Evolutionary conservation across 371 early-diverging fungal species (phyloP), one percentile per base, ranked within the genome.

Genomic region (Mucor racemosus): DNA sequence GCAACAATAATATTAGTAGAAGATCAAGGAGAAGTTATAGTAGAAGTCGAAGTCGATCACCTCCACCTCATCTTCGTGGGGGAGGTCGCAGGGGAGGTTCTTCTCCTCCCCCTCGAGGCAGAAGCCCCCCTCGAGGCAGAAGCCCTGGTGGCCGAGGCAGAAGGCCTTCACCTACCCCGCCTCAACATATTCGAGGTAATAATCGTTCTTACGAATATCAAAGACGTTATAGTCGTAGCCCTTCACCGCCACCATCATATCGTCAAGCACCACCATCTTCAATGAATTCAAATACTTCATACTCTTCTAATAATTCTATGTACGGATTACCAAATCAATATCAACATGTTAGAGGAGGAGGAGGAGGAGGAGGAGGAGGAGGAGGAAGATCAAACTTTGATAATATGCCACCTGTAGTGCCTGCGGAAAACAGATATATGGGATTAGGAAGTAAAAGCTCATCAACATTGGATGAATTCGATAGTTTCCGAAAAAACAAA

Each of bases 401-500:
- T 6, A 53, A 26, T 31, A 5, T 26, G 26, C 53, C 53, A 21
- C 11, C 35, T 31, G 19, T n/a, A 34, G 53, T 56, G 5, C 21
- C 62, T 6, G n/a, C 39, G 15, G 69, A 65, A 55, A 64, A 71
- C 44, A 58, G 34, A 54, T 55, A 67, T 21, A 31, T 64, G 26
- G 74, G 74, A 4, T 39, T 69, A 54, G 74, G 73, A 15, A 66
- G 40, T 40, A 59, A 44, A 19, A 54, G 40, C 36, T 36, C 54
- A 19, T 44, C 61, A 17, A 53, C 53, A 35, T n/a, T 35, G 10
- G 69, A 72, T 67, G 73, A 66, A 26, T 73, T 65, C 63, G 73
- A 69, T 33, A 64, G 62, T 38, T 73, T 69, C 55, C 53, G 76
- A 64, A 21, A 59, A 48, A 69, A 66, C 15, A 69, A 70, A n/a